phyloP scores from a whole-genome alignment of 2,329 filamentous ascomycete genomes.

The Microcyclosporella mali region DNA sequence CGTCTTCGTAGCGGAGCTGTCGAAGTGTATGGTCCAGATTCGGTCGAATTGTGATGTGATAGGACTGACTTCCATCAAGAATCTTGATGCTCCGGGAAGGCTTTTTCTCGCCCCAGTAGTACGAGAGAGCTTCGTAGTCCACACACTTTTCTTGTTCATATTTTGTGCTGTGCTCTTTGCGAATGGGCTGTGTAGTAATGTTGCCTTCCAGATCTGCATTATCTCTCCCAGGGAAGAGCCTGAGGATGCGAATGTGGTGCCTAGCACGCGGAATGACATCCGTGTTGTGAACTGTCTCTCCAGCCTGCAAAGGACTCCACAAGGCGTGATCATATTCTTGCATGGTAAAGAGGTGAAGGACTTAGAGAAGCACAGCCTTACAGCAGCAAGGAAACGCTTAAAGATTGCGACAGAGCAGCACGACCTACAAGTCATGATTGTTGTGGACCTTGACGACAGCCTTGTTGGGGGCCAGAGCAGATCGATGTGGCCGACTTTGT shows the following conservation, averaged over 20 bases:
- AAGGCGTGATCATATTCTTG: neutral
- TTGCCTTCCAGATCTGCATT: neutral
- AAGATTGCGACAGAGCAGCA: too few species aligned
- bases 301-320: neutral
- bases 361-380: neutral
- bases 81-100: neutral
- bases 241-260: neutral
- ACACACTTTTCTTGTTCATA: neutral
- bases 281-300: neutral
- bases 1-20: neutral
- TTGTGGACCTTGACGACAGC: too few species aligned
- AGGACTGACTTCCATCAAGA: neutral
- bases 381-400: too few species aligned
- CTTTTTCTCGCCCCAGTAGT: neutral
- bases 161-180: neutral
- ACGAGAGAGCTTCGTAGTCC: constrained; percentile 1
- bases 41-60: neutral
- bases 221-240: neutral
- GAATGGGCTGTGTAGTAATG: neutral
- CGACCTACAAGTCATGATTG: too few species aligned
- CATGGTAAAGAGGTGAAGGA: neutral
- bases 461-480: too few species aligned
- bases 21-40: constrained; percentile 1
- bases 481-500: too few species aligned
- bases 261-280: neutral